Conservation (phyloP, 352 stramenopile genomes). For the Phytophthora cactorum region DNA sequence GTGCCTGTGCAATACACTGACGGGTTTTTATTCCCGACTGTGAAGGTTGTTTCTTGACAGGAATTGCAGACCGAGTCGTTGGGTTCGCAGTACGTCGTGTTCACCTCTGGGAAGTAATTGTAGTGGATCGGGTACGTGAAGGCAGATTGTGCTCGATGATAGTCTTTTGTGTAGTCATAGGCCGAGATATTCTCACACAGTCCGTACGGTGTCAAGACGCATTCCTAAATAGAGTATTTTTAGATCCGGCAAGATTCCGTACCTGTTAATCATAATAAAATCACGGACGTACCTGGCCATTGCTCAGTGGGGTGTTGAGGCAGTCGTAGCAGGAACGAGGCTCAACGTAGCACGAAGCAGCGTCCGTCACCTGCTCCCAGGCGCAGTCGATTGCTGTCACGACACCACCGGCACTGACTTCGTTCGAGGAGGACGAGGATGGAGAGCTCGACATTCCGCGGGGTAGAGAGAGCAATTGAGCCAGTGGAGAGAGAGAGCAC, state of each 20-base stretch:
- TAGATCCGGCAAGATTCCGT: conserved; percentile 5
- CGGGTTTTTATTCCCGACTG: conserved; percentile 42
- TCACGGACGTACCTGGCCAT: conserved; percentile 34
- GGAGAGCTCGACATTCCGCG: conserved; percentile 14
- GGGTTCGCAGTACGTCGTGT: conserved; percentile 60
- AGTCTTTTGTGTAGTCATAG: conserved; percentile 62
- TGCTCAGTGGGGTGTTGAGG: conserved; percentile 49
- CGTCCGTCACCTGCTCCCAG: conserved; percentile 41
- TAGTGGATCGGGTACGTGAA: conserved; percentile 51
- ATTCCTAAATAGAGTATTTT: conserved; percentile 34
- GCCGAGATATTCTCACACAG: conserved; percentile 46
- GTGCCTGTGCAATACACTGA: conserved; percentile 57
- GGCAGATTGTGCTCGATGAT: conserved; percentile 41
- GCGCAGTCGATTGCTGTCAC: conserved; percentile 46
- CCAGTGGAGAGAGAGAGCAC: background rate
- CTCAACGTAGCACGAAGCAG: conserved; percentile 44
- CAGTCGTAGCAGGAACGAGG: conserved; percentile 69
- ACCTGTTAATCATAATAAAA: conserved; percentile 1
- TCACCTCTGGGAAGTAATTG: conserved; percentile 65
- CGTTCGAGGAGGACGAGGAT: conserved; percentile 9
- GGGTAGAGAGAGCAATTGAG: background rate
- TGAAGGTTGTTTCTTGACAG: conserved; percentile 49
- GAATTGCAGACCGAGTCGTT: conserved; percentile 45
- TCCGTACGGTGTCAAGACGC: conserved; percentile 54
- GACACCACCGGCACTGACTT: conserved; percentile 1